Conservation (phyloP, 176 grass and related monocot species). For the Pontederia crassipes region DNA sequence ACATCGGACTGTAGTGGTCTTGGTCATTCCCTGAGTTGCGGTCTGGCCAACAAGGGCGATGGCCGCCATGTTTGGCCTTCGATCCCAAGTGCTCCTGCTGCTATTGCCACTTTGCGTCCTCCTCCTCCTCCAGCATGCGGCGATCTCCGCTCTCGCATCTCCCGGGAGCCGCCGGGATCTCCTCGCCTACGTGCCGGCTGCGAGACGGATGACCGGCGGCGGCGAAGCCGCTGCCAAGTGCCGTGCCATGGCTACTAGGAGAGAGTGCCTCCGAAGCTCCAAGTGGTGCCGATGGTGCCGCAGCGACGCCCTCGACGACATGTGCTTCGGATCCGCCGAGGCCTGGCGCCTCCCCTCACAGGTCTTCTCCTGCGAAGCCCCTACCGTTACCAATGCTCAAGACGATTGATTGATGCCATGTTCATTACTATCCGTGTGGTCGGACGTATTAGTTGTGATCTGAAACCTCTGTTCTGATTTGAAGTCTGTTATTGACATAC, state of each 20-base stretch:
- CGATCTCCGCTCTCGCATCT: constrained; percentile 10
- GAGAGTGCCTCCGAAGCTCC: constrained; percentile 32
- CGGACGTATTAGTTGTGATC: too few relatives aligned
- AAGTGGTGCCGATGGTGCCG: constrained; percentile 71
- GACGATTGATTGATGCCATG: too few relatives aligned
- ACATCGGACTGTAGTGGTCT: too few relatives aligned
- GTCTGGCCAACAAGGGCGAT: too few relatives aligned
- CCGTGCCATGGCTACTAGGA: constrained; percentile 36
- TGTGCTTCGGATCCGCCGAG: constrained; percentile 81
- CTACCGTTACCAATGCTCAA: not conserved
- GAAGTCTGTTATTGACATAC: too few relatives aligned
- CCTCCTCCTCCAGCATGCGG: constrained; percentile 16
- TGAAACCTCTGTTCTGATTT: too few relatives aligned
- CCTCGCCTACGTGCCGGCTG: constrained; percentile 9
- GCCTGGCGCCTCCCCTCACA: constrained; percentile 70
- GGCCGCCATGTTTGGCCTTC: too few relatives aligned
- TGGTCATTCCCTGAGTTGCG: too few relatives aligned
- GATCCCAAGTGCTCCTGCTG: not conserved
- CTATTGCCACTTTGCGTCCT: not conserved
- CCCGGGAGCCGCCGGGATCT: constrained; percentile 22
- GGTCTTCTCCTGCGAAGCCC: constrained; percentile 59
- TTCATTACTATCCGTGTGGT: too few relatives aligned
- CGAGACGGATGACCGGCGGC: constrained; percentile 1
- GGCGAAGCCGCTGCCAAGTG: constrained; percentile 15
- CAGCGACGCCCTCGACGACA: constrained; percentile 76